Evolutionary conservation across 805 yeast genomes (phyloP).

Genomic region (Candida krabiensis): DNA sequence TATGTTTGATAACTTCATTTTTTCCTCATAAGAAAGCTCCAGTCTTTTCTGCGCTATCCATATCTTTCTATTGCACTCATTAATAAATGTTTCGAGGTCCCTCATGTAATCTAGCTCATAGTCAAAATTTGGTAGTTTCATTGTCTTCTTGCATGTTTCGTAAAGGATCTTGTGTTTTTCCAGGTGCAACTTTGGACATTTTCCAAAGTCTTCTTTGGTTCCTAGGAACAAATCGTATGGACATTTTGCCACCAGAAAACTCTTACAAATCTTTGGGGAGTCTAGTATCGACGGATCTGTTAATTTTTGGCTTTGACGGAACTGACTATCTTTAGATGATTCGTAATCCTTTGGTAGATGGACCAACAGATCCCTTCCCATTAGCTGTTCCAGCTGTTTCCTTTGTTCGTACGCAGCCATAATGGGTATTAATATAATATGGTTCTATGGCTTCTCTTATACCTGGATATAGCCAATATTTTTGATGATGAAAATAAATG

Average conservation of each 20-base stretch:
- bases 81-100: constrained; percentile 51
- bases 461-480: too few species aligned
- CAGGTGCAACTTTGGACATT: constrained; percentile 72
- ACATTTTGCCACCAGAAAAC: constrained; percentile 82
- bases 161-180: constrained; percentile 74
- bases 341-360: constrained; percentile 30
- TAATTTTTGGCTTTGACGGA: constrained; percentile 1
- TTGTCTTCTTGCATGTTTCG: constrained; percentile 44
- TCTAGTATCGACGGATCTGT: constrained; percentile 37
- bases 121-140: constrained; percentile 36
- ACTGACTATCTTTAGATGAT: constrained; percentile 8
- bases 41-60: constrained; percentile 61
- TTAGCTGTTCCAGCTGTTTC: constrained; percentile 71
- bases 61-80: constrained; percentile 67
- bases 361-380: constrained; percentile 60
- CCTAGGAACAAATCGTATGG: constrained; percentile 81
- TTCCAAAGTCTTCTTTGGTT: constrained; percentile 81
- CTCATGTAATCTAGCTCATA: constrained; percentile 50
- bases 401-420: constrained; percentile 72
- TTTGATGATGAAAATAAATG: too few species aligned
- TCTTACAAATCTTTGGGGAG: constrained; percentile 69
- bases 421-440: constrained; percentile 1
- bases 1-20: constrained; percentile 24
- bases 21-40: constrained; percentile 68
- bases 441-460: too few species aligned